Conservation (phyloP, 768 basidiomycete species). For the Thelephora ganbajun region DNA sequence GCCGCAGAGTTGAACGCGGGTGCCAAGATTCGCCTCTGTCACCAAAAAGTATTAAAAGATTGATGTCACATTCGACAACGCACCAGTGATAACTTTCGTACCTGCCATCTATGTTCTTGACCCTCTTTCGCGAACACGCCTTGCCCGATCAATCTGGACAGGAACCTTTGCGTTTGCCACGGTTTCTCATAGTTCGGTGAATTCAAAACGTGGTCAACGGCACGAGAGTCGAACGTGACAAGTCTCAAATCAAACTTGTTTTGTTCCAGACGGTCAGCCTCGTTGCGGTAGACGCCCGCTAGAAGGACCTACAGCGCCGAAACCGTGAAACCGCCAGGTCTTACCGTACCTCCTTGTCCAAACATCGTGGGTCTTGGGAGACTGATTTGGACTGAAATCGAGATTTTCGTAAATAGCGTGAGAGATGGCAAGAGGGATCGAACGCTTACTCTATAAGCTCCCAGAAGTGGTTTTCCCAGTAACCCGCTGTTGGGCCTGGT, state of each 20-base stretch:
- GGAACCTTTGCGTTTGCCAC: conserved; percentile 36
- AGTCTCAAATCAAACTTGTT: conserved; percentile 29
- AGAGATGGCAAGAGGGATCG: not conserved
- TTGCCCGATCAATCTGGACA: conserved; percentile 34
- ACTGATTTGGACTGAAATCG: conserved; percentile 26
- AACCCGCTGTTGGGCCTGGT: conserved; percentile 30
- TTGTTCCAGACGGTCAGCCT: too few species aligned
- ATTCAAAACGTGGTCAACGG: conserved; percentile 32
- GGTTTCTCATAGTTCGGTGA: conserved; percentile 39
- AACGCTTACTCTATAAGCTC: conserved; percentile 30
- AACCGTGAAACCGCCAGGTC: conserved; percentile 41
- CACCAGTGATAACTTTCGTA: not conserved
- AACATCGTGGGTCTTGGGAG: conserved; percentile 24
- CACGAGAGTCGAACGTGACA: conserved; percentile 37
- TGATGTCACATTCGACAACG: conserved; percentile 4
- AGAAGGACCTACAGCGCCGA: conserved; percentile 27
- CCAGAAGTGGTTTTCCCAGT: conserved; percentile 29
- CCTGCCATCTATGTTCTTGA: conserved; percentile 20
- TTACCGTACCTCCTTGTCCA: conserved; percentile 33
- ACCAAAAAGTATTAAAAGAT: not conserved
- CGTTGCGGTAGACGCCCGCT: not conserved
- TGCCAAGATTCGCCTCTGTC: conserved; percentile 29
- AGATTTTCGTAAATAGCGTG: not conserved
- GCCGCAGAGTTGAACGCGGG: conserved; percentile 36
- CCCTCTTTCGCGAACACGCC: conserved; percentile 29